These are phyloP conservation scores for Calonectria ilicicola DNA, from an alignment of 2,329 filamentous ascomycete species.

Conservation along the genomic window DNA sequence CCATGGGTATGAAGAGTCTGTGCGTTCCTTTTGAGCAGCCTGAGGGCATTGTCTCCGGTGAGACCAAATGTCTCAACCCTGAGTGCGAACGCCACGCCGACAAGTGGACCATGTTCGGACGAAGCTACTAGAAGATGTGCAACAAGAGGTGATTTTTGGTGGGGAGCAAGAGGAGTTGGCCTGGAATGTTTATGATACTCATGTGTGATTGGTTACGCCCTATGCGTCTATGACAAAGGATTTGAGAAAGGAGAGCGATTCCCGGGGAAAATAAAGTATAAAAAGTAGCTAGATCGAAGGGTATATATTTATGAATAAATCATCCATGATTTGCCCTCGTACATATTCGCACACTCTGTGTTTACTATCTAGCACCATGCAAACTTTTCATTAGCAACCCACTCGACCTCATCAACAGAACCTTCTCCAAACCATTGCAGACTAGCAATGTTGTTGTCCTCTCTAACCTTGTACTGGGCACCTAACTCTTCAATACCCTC, in stretches of 20 bases:
- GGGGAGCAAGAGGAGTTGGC: constrained; percentile 43
- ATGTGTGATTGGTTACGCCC: constrained; percentile 44
- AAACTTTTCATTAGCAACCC: constrained; percentile 83
- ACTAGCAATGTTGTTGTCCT: constrained; percentile 76
- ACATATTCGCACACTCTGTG: not conserved
- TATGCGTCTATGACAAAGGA: constrained; percentile 44
- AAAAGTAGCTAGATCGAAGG: constrained; percentile 36
- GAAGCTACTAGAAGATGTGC: constrained; percentile 66
- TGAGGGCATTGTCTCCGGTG: constrained; percentile 79
- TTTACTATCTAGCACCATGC: constrained; percentile 74
- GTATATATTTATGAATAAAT: constrained; percentile 21
- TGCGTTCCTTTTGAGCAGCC: constrained; percentile 88
- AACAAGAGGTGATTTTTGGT: constrained; percentile 29
- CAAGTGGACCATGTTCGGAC: constrained; percentile 93
- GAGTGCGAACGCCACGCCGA: constrained; percentile 82
- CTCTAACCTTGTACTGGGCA: constrained; percentile 65
- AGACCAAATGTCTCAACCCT: constrained; percentile 93
- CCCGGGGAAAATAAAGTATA: constrained; percentile 30
- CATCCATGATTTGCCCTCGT: constrained; percentile 28
- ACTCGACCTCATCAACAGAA: constrained; percentile 68
- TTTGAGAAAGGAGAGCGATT: constrained; percentile 27
- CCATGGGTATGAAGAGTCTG: constrained; percentile 76
- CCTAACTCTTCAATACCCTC: constrained; percentile 59
- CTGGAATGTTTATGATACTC: constrained; percentile 46
- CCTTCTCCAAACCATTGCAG: constrained; percentile 77